These are phyloP conservation scores for Calocybe cyanea DNA, from an alignment of 768 basidiomycete species.

Conservation along the genomic window DNA sequence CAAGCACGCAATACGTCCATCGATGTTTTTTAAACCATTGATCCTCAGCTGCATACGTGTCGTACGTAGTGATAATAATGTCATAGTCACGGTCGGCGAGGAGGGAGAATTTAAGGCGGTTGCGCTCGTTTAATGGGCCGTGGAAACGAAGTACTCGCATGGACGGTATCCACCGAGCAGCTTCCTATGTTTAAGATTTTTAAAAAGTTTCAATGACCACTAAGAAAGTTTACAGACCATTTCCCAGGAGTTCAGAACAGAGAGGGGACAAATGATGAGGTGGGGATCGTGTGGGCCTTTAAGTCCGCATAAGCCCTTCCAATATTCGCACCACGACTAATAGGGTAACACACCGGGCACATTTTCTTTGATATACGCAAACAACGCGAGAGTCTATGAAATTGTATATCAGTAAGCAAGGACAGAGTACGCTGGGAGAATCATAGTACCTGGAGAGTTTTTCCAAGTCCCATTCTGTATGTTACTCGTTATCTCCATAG, in stretches of 20 bases:
- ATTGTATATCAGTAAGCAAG: neutral
- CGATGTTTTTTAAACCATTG: constrained; percentile 56
- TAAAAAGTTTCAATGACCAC: constrained; percentile 1
- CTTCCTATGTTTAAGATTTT: constrained; percentile 32
- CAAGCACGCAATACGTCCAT: constrained; percentile 59
- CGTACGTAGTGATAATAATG: constrained; percentile 69
- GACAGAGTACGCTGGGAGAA: neutral
- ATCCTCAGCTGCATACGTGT: constrained; percentile 54
- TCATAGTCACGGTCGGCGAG: constrained; percentile 41
- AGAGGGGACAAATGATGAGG: constrained; percentile 71
- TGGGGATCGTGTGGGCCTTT: constrained; percentile 52
- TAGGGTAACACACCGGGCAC: constrained; percentile 28
- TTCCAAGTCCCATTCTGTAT: constrained; percentile 59
- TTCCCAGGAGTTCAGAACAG: constrained; percentile 60
- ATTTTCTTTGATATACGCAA: constrained; percentile 63
- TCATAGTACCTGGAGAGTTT: constrained; percentile 50
- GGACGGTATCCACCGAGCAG: constrained; percentile 50
- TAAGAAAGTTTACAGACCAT: constrained; percentile 27
- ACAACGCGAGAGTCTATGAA: constrained; percentile 52
- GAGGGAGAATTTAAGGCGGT: constrained; percentile 46
- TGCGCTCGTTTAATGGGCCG: constrained; percentile 49
- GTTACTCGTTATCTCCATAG: neutral
- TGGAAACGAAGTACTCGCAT: constrained; percentile 59
- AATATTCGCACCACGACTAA: neutral
- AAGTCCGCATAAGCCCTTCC: neutral